A percentile compares a stretch with the other conserved stretches of the same genome.
Conservation (phyloP, 768 basidiomycete genomes). For the Hebeloma cylindrosporum region DNA sequence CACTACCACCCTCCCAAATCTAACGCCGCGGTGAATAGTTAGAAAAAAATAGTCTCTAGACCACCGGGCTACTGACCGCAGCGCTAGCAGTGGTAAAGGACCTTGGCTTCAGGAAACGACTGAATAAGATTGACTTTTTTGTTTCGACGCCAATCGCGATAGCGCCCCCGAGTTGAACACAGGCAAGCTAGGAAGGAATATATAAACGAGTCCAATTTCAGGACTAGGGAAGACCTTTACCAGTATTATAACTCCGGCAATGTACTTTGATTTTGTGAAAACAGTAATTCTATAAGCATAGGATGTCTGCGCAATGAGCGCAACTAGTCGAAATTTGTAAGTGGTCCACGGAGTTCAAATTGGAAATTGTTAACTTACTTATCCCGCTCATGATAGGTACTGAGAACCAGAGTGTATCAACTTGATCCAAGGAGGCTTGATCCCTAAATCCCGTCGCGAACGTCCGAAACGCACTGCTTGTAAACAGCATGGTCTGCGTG, state of each 20-base stretch:
- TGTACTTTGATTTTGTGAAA: slow-evolving; percentile 3
- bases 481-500: slow-evolving; percentile 18
- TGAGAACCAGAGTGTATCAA: slow-evolving; percentile 19
- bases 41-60: not conserved
- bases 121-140: slow-evolving; percentile 12
- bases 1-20: slow-evolving; percentile 20
- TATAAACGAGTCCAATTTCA: not conserved
- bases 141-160: slow-evolving; percentile 15
- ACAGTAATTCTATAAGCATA: slow-evolving; percentile 16
- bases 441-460: slow-evolving; percentile 24
- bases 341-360: not conserved
- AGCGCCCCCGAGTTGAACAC: slow-evolving; percentile 9
- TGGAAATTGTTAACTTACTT: slow-evolving; percentile 1
- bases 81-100: slow-evolving; percentile 12
- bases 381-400: slow-evolving; percentile 19
- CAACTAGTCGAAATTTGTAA: slow-evolving; percentile 6
- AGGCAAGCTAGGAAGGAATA: not conserved
- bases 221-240: not conserved
- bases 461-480: slow-evolving; percentile 18
- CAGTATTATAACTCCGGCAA: slow-evolving; percentile 4
- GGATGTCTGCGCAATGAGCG: slow-evolving; percentile 14
- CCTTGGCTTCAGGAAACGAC: slow-evolving; percentile 10
- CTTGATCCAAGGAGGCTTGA: slow-evolving; percentile 8
- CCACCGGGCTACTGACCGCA: slow-evolving; percentile 5
- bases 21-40: not conserved